A percentile compares a stretch with the other conserved stretches of the same genome.
Conservation (phyloP, 495 filamentous ascomycete species). For the Neurospora pannonica region DNA sequence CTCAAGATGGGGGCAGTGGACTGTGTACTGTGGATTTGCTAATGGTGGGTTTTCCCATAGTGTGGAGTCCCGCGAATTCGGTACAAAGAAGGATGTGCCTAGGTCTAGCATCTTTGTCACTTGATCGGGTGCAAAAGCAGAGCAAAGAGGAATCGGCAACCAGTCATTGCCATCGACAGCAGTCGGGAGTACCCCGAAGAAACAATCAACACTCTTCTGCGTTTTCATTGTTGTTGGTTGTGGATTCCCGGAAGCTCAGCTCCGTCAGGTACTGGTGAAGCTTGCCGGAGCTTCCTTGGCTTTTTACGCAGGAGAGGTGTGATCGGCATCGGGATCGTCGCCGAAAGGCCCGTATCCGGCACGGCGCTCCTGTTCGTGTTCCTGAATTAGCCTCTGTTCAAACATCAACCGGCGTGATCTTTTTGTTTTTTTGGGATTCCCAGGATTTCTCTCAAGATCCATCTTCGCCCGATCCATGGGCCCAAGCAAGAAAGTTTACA, state of each 20-base stretch:
- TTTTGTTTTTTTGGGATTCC: neutral
- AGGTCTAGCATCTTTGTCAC: too few species aligned
- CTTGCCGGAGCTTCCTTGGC: neutral
- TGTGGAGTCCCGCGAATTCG: neutral
- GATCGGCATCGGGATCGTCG: neutral
- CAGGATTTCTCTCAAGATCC: neutral
- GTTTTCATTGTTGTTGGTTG: neutral
- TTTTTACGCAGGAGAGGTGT: neutral
- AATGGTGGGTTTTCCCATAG: neutral
- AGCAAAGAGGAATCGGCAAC: neutral
- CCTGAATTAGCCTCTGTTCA: neutral
- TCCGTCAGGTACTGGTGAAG: neutral
- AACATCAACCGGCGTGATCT: neutral
- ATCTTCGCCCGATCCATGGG: neutral
- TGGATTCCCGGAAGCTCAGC: neutral
- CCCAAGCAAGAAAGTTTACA: neutral
- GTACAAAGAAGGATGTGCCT: neutral
- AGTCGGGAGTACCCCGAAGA: neutral
- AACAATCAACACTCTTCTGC: neutral
- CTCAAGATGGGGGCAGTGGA: neutral
- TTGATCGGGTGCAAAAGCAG: neutral
- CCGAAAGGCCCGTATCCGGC: neutral
- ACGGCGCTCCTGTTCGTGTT: neutral
- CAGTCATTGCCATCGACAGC: neutral
- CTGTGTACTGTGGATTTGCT: neutral